Conservation (phyloP, 768 basidiomycete species). For the Cubamyces lactineus region DNA sequence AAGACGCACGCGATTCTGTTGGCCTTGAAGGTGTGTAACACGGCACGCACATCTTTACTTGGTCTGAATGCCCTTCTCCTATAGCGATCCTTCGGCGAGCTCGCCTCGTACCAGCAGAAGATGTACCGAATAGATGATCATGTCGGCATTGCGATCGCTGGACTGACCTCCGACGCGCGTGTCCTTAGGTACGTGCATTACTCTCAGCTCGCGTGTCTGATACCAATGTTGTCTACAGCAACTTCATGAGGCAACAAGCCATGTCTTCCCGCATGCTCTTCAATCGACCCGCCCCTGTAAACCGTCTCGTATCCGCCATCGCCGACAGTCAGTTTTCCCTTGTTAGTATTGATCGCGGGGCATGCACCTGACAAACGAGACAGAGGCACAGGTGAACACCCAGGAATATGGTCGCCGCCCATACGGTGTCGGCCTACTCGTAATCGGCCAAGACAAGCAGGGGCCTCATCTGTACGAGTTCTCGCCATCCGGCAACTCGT, state of each 20-base stretch:
- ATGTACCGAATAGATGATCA: conserved; percentile 99
- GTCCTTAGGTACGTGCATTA: conserved; percentile 78
- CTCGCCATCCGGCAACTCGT: conserved; percentile 95
- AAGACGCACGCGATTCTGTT: conserved; percentile 93
- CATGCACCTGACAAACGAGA: background rate
- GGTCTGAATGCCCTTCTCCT: conserved; percentile 5
- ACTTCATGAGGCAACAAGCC: conserved; percentile 99
- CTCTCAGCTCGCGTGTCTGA: background rate
- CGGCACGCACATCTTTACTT: background rate
- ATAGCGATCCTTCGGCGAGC: conserved; percentile 95
- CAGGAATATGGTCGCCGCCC: conserved; percentile 97
- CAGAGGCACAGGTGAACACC: conserved; percentile 98
- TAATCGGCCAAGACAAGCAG: conserved; percentile 94
- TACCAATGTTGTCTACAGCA: conserved; percentile 50
- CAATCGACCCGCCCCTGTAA: conserved; percentile 93
- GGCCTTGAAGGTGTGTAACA: conserved; percentile 78
- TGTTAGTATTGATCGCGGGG: background rate
- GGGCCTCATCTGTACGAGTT: conserved; percentile 99
- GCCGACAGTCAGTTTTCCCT: conserved; percentile 79
- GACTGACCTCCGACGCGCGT: conserved; percentile 97
- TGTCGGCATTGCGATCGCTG: conserved; percentile 98
- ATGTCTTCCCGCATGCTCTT: conserved; percentile 95
- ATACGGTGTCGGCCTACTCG: conserved; percentile 98
- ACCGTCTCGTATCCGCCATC: conserved; percentile 89
- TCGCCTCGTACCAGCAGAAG: conserved; percentile 99